Evolutionary conservation across 352 stramenopile genomes (phyloP).

Genomic region (Pilasporangium apinafurcum): DNA sequence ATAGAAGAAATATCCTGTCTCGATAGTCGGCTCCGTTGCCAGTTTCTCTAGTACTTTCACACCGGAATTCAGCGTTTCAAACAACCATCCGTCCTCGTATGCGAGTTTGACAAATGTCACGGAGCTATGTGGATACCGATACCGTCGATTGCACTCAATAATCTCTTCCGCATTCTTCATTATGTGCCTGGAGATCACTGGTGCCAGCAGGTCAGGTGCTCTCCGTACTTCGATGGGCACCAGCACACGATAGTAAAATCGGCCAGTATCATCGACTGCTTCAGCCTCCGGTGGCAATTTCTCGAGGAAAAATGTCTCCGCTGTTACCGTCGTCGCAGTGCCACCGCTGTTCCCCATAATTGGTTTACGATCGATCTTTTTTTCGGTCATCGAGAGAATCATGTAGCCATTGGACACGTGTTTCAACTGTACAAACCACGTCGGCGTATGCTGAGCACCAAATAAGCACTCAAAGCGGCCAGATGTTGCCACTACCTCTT

Average conservation of each 20-base stretch:
- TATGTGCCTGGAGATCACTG: conserved; percentile 54
- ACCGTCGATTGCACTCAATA: conserved; percentile 62
- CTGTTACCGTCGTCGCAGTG: not conserved
- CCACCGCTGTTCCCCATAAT: no score
- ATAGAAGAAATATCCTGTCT: conserved; percentile 81
- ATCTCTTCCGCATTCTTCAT: conserved; percentile 83
- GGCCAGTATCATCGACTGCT: conserved; percentile 28
- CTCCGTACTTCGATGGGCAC: conserved; percentile 72
- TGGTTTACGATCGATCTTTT: no score
- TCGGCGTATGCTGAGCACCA: conserved; percentile 38
- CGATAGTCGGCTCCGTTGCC: conserved; percentile 48
- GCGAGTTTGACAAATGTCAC: conserved; percentile 79
- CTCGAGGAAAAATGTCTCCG: conserved; percentile 13
- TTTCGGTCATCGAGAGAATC: conserved; percentile 50
- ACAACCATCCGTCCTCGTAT: conserved; percentile 80
- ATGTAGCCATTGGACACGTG: conserved; percentile 72
- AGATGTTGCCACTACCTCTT: conserved; percentile 59
- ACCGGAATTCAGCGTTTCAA: conserved; percentile 76
- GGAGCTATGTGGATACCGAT: conserved; percentile 61
- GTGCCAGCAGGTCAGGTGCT: conserved; percentile 61
- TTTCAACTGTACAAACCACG: conserved; percentile 63
- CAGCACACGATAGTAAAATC: conserved; percentile 71
- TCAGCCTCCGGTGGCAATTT: conserved; percentile 4
- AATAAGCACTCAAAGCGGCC: conserved; percentile 56
- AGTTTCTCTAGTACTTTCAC: conserved; percentile 70